Evolutionary conservation across 805 yeast species (phyloP).

Genomic region (Tetrapisispora pingtungensis): DNA sequence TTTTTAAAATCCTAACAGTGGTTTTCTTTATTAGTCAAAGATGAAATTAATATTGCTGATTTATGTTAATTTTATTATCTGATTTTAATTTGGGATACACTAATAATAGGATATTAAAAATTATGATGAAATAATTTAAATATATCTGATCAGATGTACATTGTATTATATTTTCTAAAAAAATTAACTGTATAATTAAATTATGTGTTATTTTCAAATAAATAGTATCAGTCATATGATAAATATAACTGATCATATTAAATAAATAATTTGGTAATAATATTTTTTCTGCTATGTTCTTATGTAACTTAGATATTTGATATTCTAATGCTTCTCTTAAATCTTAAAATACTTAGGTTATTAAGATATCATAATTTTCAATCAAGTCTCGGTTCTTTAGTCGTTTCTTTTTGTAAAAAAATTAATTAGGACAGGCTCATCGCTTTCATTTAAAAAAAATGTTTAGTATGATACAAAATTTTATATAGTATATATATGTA

Average conservation of each 20-base stretch:
- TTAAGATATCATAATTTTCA: too few species aligned
- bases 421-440: neutral
- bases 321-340: too few species aligned
- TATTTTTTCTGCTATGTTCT: too few species aligned
- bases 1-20: neutral
- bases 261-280: too few species aligned
- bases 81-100: too few species aligned
- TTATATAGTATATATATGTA: too few species aligned
- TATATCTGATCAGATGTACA: neutral
- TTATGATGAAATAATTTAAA: neutral
- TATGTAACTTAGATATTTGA: too few species aligned
- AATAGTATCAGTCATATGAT: neutral
- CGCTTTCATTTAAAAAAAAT: neutral
- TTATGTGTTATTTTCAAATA: neutral
- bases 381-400: too few species aligned
- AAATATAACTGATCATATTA: too few species aligned
- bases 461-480: neutral
- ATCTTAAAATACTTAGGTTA: too few species aligned
- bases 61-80: too few species aligned
- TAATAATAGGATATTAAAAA: neutral
- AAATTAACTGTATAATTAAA: neutral
- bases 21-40: too few species aligned
- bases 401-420: neutral
- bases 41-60: neutral
- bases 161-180: conserved; percentile 1